Conservation (phyloP, 2,329 filamentous ascomycete genomes). For the Aspergillus phoenicis region DNA sequence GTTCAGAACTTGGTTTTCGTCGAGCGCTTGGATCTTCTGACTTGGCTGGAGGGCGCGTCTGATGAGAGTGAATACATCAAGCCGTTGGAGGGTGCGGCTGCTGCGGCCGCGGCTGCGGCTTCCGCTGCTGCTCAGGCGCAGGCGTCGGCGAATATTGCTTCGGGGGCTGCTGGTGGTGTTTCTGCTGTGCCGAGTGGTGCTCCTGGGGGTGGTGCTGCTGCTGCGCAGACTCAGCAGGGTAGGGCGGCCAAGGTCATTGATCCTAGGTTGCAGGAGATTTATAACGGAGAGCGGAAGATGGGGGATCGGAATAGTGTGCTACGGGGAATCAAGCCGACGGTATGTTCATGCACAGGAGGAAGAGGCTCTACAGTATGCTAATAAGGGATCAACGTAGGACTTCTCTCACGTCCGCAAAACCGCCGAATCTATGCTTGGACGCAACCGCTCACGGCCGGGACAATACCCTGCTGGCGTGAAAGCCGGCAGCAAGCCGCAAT, state of each 20-base stretch:
- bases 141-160: slow-evolving; percentile 53
- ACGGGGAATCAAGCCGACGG: slow-evolving; percentile 83
- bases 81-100: slow-evolving; percentile 67
- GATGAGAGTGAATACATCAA: slow-evolving; percentile 94
- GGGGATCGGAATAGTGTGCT: slow-evolving; percentile 89
- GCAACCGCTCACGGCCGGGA: slow-evolving; percentile 46
- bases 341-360: slow-evolving; percentile 42
- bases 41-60: slow-evolving; percentile 87
- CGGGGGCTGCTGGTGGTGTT: slow-evolving; percentile 52
- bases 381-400: slow-evolving; percentile 60
- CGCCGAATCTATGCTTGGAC: slow-evolving; percentile 72
- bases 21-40: slow-evolving; percentile 86
- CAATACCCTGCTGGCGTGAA: slow-evolving; percentile 40
- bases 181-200: slow-evolving; percentile 45
- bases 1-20: slow-evolving; percentile 91
- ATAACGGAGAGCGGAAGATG: slow-evolving; percentile 86
- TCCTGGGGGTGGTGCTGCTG: slow-evolving; percentile 40
- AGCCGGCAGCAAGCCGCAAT: slow-evolving; percentile 35
- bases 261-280: slow-evolving; percentile 82
- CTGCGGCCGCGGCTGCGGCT: slow-evolving; percentile 35
- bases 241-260: slow-evolving; percentile 71
- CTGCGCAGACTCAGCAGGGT: slow-evolving; percentile 31
- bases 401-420: slow-evolving; percentile 92
- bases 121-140: slow-evolving; percentile 46
- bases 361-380: neutral